Percentiles rank a stretch among this genome's conserved stretches.
These are phyloP conservation scores for Solanum hybrid DNA, from an alignment of 305 asterid species.

Conservation along the genomic window DNA sequence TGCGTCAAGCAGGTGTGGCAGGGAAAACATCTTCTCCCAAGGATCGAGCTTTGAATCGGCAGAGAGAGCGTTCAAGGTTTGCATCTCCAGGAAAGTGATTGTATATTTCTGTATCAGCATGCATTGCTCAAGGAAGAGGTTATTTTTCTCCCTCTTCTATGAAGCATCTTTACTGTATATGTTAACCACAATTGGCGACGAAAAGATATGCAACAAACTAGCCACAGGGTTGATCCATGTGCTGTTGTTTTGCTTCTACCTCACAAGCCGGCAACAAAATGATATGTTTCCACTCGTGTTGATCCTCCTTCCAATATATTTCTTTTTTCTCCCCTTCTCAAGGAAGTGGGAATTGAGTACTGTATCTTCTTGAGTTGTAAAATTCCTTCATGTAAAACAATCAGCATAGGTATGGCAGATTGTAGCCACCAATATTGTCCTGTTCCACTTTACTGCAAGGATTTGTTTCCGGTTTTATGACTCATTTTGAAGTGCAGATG, in stretches of 20 bases:
- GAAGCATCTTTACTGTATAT: conserved; percentile 3
- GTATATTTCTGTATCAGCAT: neutral
- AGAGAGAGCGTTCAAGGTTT: conserved; percentile 24
- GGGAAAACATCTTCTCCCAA: conserved; percentile 28
- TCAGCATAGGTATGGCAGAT: conserved; percentile 2
- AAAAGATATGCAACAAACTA: neutral
- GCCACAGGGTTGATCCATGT: neutral
- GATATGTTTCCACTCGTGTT: neutral
- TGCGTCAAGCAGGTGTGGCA: conserved; percentile 35
- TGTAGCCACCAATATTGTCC: neutral
- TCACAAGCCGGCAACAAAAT: neutral
- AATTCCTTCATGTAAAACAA: neutral
- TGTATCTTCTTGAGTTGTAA: neutral
- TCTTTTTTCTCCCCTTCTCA: neutral
- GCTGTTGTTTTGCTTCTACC: neutral
- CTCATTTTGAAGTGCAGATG: neutral
- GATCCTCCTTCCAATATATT: neutral
- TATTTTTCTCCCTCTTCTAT: neutral
- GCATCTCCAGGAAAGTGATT: conserved; percentile 23
- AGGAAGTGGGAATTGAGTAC: neutral
- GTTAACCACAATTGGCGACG: neutral
- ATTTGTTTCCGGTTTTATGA: neutral
- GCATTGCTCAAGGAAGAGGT: conserved; percentile 2
- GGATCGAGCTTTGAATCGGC: conserved; percentile 22
- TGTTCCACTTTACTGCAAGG: neutral